Evolutionary conservation across 805 yeast genomes (phyloP).

Genomic region (Martiniozyma abietophila): DNA sequence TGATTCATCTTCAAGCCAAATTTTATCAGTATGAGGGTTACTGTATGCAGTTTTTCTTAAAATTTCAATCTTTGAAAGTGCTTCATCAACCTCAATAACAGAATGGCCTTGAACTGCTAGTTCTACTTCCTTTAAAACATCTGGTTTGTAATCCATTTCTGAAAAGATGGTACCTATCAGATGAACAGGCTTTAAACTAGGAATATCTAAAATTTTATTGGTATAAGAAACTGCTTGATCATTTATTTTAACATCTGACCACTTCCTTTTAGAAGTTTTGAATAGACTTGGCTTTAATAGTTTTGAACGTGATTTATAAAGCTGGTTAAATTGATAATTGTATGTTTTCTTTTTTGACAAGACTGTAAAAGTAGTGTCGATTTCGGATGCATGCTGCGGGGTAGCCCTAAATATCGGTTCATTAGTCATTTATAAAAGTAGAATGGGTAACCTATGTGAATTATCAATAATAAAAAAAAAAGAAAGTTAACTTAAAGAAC

Average conservation of each 20-base stretch:
- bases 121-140: conserved; percentile 74
- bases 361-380: conserved; percentile 17
- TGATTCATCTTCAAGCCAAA: conserved; percentile 85
- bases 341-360: conserved; percentile 30
- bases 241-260: conserved; percentile 34
- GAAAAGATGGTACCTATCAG: conserved; percentile 79
- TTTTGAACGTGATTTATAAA: conserved; percentile 46
- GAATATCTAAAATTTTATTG: conserved; percentile 53
- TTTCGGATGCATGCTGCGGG: conserved; percentile 5
- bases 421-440: no score
- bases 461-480: no score
- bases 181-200: conserved; percentile 59
- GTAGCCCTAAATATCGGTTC: not conserved
- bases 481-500: no score
- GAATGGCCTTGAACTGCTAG: conserved; percentile 43
- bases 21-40: conserved; percentile 46
- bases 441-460: no score
- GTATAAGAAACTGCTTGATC: conserved; percentile 23
- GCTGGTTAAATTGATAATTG: conserved; percentile 46
- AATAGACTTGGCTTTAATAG: conserved; percentile 38
- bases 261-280: conserved; percentile 32
- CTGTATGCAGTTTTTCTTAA: conserved; percentile 36
- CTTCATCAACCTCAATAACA: conserved; percentile 23
- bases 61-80: conserved; percentile 16
- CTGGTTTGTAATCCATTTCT: conserved; percentile 78